Base-by-base conservation (phyloP, 768 basidiomycete species). In the Tulasnella sp. region DNA sequence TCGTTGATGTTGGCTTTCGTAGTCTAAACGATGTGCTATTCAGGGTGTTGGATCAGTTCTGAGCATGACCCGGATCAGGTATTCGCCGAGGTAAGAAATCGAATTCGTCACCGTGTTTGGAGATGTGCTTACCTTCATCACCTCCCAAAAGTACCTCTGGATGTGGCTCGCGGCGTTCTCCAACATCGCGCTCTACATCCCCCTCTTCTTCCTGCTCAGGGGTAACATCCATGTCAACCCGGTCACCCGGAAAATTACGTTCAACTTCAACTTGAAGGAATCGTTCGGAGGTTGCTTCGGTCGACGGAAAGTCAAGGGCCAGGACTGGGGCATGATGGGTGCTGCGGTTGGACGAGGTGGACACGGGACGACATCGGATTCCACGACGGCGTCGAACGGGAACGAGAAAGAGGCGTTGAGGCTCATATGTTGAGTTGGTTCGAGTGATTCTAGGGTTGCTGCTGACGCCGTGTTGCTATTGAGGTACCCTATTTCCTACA, bases 1-100 rank as follows among this genome's bases (percentile, higher is more conserved):
- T 39, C 35, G 34, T 1, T 35, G 36, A n/a, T 26, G 62, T 7
- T 17, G 17, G 9, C 22, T 7, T 3, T 22, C 42, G 6, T 22
- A 14, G 16, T 16, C 59, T 71, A 34, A n/a, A n/a, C n/a, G n/a
- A 62, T 34, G 26, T 19, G 68, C 44, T 19, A 29, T 67, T 69
- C 34, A 72, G 73, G 73, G 73, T 74, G 73, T 40, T 74, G 73
- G 73, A 73, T 74, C 22, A 69, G 64, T 37, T 37, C 42, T n/a
- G 11, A 34, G n/a, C 74, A 71, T 64, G 44, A 52, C 16, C 29
- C 32, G 8, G 36, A 62, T 35, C 36, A 44, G 16, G 16, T 74
- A 14, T 44, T 74, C 32, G 59, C 40, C 36, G 73, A 68, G 64
- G 72, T 68, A 64, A 2, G 67, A n/a, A 11, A 42, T 29, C 16